A percentile compares a stretch with the other conserved stretches of the same genome.
Conservation (phyloP, 2,329 filamentous ascomycete genomes). For the Aureobasidium sp. region DNA sequence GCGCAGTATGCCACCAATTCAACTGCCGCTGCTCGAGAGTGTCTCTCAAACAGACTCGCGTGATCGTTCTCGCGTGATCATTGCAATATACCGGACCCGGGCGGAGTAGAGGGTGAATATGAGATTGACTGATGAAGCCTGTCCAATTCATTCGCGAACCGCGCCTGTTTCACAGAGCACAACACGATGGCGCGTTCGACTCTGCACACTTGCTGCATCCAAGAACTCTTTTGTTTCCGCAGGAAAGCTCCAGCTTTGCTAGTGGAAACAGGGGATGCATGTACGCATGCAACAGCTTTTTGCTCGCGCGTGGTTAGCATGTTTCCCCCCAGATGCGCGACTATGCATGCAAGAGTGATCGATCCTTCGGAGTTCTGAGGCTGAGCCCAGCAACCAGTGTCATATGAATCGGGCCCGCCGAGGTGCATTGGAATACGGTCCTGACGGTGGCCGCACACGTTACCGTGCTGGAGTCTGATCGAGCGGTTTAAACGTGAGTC, state of each 20-base stretch:
- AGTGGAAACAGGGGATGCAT: slow-evolving; percentile 3
- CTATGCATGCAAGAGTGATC: background rate
- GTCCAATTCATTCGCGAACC: background rate
- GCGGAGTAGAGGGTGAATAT: background rate
- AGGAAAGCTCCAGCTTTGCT: background rate
- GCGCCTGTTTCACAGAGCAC: background rate
- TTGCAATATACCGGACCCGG: background rate
- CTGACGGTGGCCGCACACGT: background rate
- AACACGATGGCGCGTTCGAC: background rate
- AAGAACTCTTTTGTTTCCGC: background rate
- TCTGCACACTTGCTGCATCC: background rate
- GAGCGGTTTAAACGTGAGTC: background rate
- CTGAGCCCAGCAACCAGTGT: background rate
- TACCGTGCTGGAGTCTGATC: background rate
- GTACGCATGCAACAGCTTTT: background rate
- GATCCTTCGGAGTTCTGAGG: background rate
- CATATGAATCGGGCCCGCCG: background rate
- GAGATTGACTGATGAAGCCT: background rate
- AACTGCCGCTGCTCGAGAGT: background rate
- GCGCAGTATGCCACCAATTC: background rate
- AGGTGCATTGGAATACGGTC: background rate
- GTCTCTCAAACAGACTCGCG: background rate
- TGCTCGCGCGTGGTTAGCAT: background rate
- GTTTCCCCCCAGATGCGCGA: background rate
- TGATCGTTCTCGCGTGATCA: background rate